Conservation (phyloP, 1,284 basidiomycete genomes). For the Tremellales sp. region DNA sequence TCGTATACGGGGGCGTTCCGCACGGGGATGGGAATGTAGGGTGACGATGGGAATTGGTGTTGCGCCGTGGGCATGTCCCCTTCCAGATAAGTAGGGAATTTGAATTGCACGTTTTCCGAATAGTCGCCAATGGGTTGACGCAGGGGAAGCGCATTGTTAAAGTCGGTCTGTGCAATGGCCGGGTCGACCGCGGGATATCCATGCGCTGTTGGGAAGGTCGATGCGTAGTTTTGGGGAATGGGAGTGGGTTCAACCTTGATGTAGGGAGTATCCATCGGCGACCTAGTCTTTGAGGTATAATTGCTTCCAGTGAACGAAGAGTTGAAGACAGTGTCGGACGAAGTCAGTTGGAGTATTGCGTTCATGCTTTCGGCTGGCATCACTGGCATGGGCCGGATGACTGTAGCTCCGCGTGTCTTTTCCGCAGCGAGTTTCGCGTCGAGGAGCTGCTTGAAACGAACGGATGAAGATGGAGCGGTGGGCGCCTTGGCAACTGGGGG, state of each 20-base stretch:
- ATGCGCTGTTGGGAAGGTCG: background rate
- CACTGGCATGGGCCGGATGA: background rate
- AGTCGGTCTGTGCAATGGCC: background rate
- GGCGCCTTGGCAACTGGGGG: too few species aligned
- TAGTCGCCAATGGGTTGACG: background rate
- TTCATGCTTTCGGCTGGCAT: background rate
- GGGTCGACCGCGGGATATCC: background rate
- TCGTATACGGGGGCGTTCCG: too few species aligned
- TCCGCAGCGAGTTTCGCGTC: slow-evolving; percentile 6
- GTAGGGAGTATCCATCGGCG: background rate
- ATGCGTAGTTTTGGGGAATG: background rate
- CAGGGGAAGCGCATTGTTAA: background rate
- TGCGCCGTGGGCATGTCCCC: too few species aligned
- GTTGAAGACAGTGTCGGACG: slow-evolving; percentile 7
- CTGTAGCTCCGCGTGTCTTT: background rate
- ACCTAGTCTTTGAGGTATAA: background rate
- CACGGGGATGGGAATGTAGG: too few species aligned
- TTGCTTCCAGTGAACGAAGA: slow-evolving; percentile 1
- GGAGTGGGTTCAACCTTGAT: background rate
- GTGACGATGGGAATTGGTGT: too few species aligned
- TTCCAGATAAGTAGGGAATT: too few species aligned
- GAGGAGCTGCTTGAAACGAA: slow-evolving; percentile 6
- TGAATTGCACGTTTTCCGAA: too few species aligned
- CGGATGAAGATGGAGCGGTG: too few species aligned
- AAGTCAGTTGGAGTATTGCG: background rate